phyloP scores from a whole-genome alignment of 2,329 filamentous ascomycete species.

The Chrysoporthe cubensis region DNA sequence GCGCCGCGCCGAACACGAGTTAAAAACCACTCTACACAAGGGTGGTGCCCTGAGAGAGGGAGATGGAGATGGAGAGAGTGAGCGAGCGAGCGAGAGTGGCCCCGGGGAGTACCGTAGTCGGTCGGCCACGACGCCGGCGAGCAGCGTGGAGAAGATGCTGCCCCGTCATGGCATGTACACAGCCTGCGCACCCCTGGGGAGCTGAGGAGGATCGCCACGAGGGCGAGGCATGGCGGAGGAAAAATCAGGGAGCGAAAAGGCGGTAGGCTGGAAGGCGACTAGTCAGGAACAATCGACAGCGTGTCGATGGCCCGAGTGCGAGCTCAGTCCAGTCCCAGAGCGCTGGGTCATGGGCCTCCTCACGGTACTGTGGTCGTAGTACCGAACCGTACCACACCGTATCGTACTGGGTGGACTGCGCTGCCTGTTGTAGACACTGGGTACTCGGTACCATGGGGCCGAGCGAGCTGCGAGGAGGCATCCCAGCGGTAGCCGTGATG shows the following conservation, averaged over 20 bases:
- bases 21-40: neutral
- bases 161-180: neutral
- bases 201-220: neutral
- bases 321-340: conserved; percentile 4
- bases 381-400: no score
- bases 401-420: no score
- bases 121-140: neutral
- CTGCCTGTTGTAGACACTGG: no score
- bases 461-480: neutral
- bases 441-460: neutral
- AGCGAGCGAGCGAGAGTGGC: neutral
- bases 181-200: neutral
- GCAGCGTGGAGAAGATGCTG: neutral
- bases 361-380: no score
- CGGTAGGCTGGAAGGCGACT: conserved; percentile 15
- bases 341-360: conserved; percentile 9
- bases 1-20: neutral
- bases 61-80: no score
- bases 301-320: conserved; percentile 15
- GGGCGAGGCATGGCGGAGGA: conserved; percentile 1
- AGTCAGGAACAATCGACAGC: conserved; percentile 22
- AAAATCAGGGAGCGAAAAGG: conserved; percentile 5
- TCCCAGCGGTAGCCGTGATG: neutral
- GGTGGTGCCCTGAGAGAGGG: no score
- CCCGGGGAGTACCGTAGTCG: neutral